These are phyloP conservation scores for Cytospora paraplurivora DNA, from an alignment of 2,329 filamentous ascomycete genomes.

Conservation along the genomic window DNA sequence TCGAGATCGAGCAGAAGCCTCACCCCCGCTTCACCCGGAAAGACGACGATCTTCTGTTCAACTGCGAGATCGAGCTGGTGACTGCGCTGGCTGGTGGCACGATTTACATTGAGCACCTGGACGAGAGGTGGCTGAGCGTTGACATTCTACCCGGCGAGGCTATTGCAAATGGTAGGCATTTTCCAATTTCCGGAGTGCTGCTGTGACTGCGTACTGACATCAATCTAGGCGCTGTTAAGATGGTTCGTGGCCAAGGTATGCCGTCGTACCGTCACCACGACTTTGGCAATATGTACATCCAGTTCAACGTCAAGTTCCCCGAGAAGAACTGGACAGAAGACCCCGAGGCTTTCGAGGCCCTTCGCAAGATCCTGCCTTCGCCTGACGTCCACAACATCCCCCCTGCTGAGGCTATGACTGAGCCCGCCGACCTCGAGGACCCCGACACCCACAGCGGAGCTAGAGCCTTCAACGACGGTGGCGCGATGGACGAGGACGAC, in stretches of 20 bases:
- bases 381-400: slow-evolving; percentile 64
- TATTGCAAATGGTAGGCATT: slow-evolving; percentile 78
- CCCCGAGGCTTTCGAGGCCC: slow-evolving; percentile 70
- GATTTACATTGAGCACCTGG: slow-evolving; percentile 92
- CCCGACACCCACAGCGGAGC: slow-evolving; percentile 71
- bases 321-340: slow-evolving; percentile 71
- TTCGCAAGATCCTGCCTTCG: slow-evolving; percentile 83
- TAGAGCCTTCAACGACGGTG: slow-evolving; percentile 66
- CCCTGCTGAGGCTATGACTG: slow-evolving; percentile 85
- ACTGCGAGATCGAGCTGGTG: slow-evolving; percentile 92
- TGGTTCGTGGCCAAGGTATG: slow-evolving; percentile 97
- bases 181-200: not conserved
- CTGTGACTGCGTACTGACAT: slow-evolving; percentile 30
- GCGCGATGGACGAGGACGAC: slow-evolving; percentile 72
- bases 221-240: slow-evolving; percentile 77
- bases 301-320: slow-evolving; percentile 97
- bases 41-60: slow-evolving; percentile 94
- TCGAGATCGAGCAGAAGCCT: slow-evolving; percentile 99
- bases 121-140: slow-evolving; percentile 94
- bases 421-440: slow-evolving; percentile 85
- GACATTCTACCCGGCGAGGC: slow-evolving; percentile 93
- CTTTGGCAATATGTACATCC: slow-evolving; percentile 92
- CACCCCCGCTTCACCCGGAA: slow-evolving; percentile 93
- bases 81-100: slow-evolving; percentile 91
- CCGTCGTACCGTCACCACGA: slow-evolving; percentile 94